phyloP scores from a whole-genome alignment of 2,329 filamentous ascomycete genomes.

The Phoma sp. region DNA sequence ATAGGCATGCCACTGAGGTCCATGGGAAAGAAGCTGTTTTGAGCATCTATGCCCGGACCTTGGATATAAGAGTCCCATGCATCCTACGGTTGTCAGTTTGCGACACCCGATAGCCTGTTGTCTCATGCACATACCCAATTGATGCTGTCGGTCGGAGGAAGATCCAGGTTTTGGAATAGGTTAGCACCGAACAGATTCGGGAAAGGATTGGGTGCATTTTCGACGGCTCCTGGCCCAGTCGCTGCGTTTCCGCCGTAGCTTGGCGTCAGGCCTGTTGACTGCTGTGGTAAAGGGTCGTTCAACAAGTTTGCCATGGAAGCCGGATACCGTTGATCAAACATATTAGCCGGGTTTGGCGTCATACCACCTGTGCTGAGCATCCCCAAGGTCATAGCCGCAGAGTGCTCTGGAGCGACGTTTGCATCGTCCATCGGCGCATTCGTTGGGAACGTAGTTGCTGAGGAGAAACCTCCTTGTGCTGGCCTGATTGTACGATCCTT shows the following conservation, averaged over 20 bases:
- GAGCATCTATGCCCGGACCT: conserved; percentile 56
- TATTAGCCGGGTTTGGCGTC: conserved; percentile 56
- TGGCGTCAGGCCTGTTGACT: conserved; percentile 41
- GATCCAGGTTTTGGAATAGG: conserved; percentile 60
- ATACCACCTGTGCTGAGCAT: conserved; percentile 69
- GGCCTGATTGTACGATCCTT: conserved; percentile 49
- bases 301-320: conserved; percentile 48
- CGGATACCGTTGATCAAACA: conserved; percentile 50
- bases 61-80: conserved; percentile 75
- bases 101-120: neutral
- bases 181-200: conserved; percentile 60
- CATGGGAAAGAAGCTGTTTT: conserved; percentile 54
- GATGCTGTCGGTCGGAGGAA: conserved; percentile 58
- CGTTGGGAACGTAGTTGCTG: conserved; percentile 36
- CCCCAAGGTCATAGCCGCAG: conserved; percentile 73
- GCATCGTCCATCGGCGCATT: conserved; percentile 57
- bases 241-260: conserved; percentile 44
- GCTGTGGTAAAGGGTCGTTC: conserved; percentile 44
- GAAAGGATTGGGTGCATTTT: conserved; percentile 60
- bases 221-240: conserved; percentile 39
- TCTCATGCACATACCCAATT: conserved; percentile 64
- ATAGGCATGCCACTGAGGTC: conserved; percentile 45
- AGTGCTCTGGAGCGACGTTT: conserved; percentile 65
- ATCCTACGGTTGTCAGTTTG: conserved; percentile 47
- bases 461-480: conserved; percentile 40